Percentiles rank a stretch among this genome's conserved stretches.
These are phyloP conservation scores for Botrytis elliptica DNA, from an alignment of 2,329 filamentous ascomycete species.

Conservation along the genomic window DNA sequence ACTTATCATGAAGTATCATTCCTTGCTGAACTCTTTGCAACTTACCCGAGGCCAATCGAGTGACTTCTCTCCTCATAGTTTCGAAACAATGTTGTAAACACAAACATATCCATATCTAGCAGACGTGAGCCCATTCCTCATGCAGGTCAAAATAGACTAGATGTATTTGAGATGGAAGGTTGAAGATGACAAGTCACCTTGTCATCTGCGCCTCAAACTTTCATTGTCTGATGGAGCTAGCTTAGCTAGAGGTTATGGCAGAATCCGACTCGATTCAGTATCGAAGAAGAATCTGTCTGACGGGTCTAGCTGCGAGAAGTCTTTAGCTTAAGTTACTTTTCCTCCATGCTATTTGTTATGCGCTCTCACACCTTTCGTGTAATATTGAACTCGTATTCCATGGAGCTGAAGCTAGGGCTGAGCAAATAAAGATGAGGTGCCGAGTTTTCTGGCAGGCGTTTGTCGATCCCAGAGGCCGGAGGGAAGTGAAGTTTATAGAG, in stretches of 20 bases:
- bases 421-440: not conserved
- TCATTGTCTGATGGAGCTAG: not conserved
- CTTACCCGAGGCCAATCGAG: not conserved
- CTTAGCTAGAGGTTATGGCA: not conserved
- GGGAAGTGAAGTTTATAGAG: not conserved
- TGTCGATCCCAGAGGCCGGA: not conserved
- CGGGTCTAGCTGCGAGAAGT: not conserved
- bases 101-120: not conserved
- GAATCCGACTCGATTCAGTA: not conserved
- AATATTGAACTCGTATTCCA: not conserved
- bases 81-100: not conserved
- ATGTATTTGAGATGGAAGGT: not conserved
- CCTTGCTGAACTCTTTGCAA: not conserved
- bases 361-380: not conserved
- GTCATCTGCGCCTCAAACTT: not conserved
- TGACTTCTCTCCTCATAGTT: not conserved
- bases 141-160: not conserved
- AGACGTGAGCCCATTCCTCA: not conserved
- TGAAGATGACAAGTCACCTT: not conserved
- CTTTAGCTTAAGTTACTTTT: not conserved
- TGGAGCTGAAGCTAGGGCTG: not conserved
- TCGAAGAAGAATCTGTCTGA: not conserved
- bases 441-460: not conserved
- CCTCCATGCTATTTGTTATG: not conserved
- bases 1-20: no score